These are phyloP conservation scores for Fonsecaea pedrosoi DNA, from an alignment of 2,329 filamentous ascomycete species.

Conservation along the genomic window DNA sequence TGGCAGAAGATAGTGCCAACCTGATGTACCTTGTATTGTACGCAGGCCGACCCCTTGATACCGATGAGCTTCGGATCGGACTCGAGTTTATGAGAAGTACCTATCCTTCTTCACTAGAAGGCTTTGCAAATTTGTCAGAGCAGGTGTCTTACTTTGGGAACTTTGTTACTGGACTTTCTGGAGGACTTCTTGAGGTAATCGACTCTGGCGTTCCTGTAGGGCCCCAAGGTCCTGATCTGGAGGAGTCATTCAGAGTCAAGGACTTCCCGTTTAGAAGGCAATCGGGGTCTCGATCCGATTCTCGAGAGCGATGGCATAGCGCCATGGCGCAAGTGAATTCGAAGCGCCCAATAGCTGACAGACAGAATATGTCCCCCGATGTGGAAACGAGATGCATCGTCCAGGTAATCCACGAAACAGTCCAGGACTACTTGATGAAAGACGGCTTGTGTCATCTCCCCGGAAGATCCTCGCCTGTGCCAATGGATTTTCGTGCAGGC, in stretches of 20 bases:
- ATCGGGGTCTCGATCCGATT: not conserved
- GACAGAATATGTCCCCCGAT: not conserved
- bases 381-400: not conserved
- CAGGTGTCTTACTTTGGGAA: not conserved
- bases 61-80: not conserved
- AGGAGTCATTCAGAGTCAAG: not conserved
- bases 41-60: not conserved
- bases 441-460: not conserved
- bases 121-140: conserved; percentile 11
- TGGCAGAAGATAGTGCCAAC: not conserved
- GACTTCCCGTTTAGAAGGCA: not conserved
- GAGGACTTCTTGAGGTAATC: conserved; percentile 11
- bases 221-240: not conserved
- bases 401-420: not conserved
- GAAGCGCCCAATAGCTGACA: not conserved
- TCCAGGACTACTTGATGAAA: not conserved
- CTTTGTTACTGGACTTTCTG: conserved; percentile 6
- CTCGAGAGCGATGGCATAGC: not conserved
- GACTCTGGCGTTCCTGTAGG: not conserved
- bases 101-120: not conserved
- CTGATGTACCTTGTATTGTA: not conserved
- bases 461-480: not conserved
- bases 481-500: not conserved
- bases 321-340: not conserved
- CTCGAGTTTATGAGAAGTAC: not conserved